Conservation (phyloP, 371 early-diverging fungal species). For the Funneliformis caledonium region DNA sequence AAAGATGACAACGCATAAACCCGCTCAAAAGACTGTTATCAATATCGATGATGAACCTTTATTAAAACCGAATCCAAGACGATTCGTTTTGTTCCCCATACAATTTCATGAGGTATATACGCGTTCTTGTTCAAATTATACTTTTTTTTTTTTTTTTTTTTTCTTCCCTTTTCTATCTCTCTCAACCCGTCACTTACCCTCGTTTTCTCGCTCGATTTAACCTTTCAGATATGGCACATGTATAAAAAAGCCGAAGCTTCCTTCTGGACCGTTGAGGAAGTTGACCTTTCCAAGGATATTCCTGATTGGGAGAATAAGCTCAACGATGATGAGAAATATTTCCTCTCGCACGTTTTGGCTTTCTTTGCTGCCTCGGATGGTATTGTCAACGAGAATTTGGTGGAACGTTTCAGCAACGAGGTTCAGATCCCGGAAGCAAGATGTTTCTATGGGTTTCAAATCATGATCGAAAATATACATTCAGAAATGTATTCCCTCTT, state of each 20-base stretch:
- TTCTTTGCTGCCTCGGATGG: slow-evolving; percentile 99
- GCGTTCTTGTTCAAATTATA: neutral
- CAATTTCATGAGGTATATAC: slow-evolving; percentile 84
- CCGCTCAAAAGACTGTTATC: neutral
- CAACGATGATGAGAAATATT: slow-evolving; percentile 92
- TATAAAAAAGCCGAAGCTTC: slow-evolving; percentile 99
- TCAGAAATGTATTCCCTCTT: slow-evolving; percentile 98
- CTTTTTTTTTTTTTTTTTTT: no score
- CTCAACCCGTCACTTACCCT: neutral
- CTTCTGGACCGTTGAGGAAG: slow-evolving; percentile 99
- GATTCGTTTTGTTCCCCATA: slow-evolving; percentile 96
- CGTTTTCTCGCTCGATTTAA: no score
- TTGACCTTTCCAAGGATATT: slow-evolving; percentile 96
- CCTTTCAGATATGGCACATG: slow-evolving; percentile 91
- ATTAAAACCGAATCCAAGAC: slow-evolving; percentile 72
- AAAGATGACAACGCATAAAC: neutral
- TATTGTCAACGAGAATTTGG: slow-evolving; percentile 99
- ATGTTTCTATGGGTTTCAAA: slow-evolving; percentile 99
- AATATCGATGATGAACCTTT: slow-evolving; percentile 48
- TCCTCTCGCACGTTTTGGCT: slow-evolving; percentile 97
- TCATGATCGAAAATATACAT: slow-evolving; percentile 99
- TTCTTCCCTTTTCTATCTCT: no score
- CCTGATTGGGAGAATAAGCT: slow-evolving; percentile 95
- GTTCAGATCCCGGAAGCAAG: slow-evolving; percentile 99
- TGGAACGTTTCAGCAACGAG: slow-evolving; percentile 96